phyloP scores from a whole-genome alignment of 2,329 filamentous ascomycete genomes.

The Thielaviopsis euricoi region DNA sequence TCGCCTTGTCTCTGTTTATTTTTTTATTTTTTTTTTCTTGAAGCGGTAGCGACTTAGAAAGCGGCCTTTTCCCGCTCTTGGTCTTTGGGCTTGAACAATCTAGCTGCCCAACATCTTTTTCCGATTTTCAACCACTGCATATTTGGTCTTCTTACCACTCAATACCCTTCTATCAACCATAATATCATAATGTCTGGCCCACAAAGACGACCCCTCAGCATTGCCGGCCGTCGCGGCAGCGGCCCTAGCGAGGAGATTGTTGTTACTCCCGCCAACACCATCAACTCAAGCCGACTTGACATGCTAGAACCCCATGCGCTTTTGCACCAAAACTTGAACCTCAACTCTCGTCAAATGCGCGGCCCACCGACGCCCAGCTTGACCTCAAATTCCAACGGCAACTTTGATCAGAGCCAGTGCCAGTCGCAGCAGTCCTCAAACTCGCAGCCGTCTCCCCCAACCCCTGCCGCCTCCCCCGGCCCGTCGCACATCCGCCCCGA shows the following conservation, averaged over 20 bases:
- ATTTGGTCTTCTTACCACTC: background rate
- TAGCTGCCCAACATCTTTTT: background rate
- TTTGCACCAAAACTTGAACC: constrained; percentile 33
- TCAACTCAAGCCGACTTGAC: background rate
- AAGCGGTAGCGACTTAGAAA: background rate
- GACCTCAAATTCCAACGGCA: constrained; percentile 41
- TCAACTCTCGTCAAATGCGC: constrained; percentile 34
- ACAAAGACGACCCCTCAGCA: constrained; percentile 36
- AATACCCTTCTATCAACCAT: background rate
- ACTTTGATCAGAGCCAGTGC: constrained; percentile 34
- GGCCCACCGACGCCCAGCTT: constrained; percentile 51
- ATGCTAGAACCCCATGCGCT: constrained; percentile 13
- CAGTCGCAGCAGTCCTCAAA: constrained; percentile 29
- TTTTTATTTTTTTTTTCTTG: background rate
- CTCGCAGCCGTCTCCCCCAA: constrained; percentile 47
- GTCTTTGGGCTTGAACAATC: background rate
- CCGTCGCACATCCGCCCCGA: constrained; percentile 46
- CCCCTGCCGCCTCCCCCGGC: constrained; percentile 47
- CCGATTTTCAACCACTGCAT: background rate
- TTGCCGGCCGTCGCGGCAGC: constrained; percentile 45
- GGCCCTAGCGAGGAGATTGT: constrained; percentile 39
- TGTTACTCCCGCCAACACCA: constrained; percentile 30
- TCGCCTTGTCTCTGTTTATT: background rate
- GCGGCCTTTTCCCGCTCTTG: background rate
- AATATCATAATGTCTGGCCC: constrained; percentile 25